phyloP scores from a whole-genome alignment of 2,329 filamentous ascomycete species.

The Capronia epimyces region DNA sequence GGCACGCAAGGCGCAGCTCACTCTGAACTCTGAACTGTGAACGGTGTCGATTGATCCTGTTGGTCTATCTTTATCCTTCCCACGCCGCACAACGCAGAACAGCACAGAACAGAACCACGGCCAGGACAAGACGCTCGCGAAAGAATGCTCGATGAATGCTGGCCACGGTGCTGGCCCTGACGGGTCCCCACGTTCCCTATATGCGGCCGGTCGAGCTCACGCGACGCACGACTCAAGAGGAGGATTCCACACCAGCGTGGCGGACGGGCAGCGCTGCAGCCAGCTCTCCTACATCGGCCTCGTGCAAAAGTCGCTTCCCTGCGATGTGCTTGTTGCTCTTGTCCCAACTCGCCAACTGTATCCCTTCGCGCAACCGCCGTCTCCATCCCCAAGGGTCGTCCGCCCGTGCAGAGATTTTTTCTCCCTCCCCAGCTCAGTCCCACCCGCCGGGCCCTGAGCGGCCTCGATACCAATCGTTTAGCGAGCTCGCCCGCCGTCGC shows the following conservation, averaged over 20 bases:
- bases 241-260: no score
- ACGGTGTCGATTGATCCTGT: neutral
- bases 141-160: no score
- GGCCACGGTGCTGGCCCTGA: no score
- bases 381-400: neutral
- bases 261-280: no score
- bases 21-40: no score
- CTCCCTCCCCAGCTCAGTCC: neutral
- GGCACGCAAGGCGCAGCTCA: no score
- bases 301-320: no score
- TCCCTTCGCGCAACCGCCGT: neutral
- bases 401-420: neutral
- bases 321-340: neutral
- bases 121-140: no score
- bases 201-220: neutral
- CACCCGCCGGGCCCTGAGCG: neutral
- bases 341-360: neutral
- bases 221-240: neutral
- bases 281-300: no score
- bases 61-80: no score
- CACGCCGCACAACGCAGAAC: no score
- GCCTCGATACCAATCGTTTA: neutral
- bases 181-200: neutral
- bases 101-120: no score
- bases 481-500: neutral